phyloP scores from a whole-genome alignment of 2,329 filamentous ascomycete genomes.

The Xylaria sp. region DNA sequence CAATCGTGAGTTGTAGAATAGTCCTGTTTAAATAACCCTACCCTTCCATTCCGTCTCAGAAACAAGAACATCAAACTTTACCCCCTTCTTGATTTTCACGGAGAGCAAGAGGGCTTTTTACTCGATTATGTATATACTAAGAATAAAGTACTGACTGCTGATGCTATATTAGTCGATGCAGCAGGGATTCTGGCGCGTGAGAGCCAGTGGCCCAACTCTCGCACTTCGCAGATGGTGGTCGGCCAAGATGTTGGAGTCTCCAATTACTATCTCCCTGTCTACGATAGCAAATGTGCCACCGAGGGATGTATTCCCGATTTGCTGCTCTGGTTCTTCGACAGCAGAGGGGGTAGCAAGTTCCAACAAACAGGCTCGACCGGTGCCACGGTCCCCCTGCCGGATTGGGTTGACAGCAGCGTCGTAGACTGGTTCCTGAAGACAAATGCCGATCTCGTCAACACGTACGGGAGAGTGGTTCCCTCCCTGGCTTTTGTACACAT shows the following conservation, averaged over 20 bases:
- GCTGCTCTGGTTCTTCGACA: conserved; percentile 75
- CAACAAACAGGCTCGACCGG: conserved; percentile 40
- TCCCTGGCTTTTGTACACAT: conserved; percentile 55
- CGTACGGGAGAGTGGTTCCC: conserved; percentile 42
- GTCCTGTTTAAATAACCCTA: no score
- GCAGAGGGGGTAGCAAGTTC: conserved; percentile 58
- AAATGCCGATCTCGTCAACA: conserved; percentile 34
- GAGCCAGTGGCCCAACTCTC: conserved; percentile 41
- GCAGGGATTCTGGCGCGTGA: conserved; percentile 48
- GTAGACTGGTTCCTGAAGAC: conserved; percentile 49
- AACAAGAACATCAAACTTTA: no score
- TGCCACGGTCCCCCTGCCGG: conserved; percentile 40
- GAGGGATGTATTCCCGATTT: conserved; percentile 43
- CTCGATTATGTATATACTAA: no score
- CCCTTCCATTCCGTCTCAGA: no score
- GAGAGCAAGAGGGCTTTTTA: no score
- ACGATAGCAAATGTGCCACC: conserved; percentile 39
- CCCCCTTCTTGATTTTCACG: no score
- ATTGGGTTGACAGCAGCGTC: conserved; percentile 50
- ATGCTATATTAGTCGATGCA: no score
- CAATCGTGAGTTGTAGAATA: no score
- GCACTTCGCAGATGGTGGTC: conserved; percentile 45
- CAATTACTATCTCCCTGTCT: conserved; percentile 53
- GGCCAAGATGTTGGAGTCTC: conserved; percentile 43
- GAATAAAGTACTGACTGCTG: no score